A percentile compares a stretch with the other conserved stretches of the same genome.
Conservation (phyloP, 129 eudicot species). For the Artemisia tridentata region DNA sequence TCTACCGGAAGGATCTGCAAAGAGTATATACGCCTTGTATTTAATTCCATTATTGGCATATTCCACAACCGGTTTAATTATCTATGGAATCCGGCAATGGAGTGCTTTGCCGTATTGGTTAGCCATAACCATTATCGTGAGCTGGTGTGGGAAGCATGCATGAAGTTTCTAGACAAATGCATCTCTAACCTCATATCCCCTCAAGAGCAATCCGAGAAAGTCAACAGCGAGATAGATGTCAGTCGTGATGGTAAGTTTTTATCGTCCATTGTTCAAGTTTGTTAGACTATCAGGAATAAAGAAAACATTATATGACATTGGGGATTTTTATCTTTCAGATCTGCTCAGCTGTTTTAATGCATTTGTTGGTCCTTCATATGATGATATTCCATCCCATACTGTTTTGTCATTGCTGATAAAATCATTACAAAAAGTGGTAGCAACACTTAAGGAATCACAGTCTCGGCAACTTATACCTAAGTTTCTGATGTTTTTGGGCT, state of each 20-base stretch:
- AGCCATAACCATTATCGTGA: slow-evolving; percentile 44
- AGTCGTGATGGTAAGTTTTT: slow-evolving; percentile 45
- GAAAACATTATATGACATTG: not conserved
- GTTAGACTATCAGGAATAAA: slow-evolving; percentile 1
- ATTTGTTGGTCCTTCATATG: slow-evolving; percentile 37
- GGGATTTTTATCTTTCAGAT: slow-evolving; percentile 47
- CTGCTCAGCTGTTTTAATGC: slow-evolving; percentile 49
- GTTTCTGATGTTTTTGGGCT: slow-evolving; percentile 75
- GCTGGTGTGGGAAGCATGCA: slow-evolving; percentile 60
- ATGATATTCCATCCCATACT: slow-evolving; percentile 49
- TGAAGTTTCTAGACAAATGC: slow-evolving; percentile 49
- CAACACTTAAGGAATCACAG: slow-evolving; percentile 58
- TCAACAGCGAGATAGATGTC: slow-evolving; percentile 28
- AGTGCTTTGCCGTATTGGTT: slow-evolving; percentile 57
- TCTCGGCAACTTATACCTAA: slow-evolving; percentile 69
- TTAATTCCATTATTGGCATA: slow-evolving; percentile 68
- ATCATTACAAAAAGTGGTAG: slow-evolving; percentile 59
- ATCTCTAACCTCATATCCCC: slow-evolving; percentile 37
- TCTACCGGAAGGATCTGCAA: slow-evolving; percentile 43
- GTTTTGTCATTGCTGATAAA: slow-evolving; percentile 72
- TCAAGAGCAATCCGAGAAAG: slow-evolving; percentile 33
- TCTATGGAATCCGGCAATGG: slow-evolving; percentile 74
- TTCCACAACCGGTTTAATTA: slow-evolving; percentile 66
- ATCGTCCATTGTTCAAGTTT: not conserved
- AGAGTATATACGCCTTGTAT: slow-evolving; percentile 47